phyloP scores from a whole-genome alignment of 495 filamentous ascomycete genomes.

The Paragyromitra xinjiangensis region DNA sequence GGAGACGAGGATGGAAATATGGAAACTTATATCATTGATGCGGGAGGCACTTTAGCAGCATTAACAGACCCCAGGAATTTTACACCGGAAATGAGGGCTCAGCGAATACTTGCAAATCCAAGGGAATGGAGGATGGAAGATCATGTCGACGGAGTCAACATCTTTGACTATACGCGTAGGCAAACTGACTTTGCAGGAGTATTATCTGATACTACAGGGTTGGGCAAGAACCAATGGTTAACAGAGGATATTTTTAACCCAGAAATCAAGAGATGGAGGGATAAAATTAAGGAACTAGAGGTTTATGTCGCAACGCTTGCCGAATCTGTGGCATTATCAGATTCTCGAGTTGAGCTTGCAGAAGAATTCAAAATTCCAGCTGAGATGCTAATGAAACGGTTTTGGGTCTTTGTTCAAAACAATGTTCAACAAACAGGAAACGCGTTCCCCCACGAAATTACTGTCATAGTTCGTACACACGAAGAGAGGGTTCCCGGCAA shows the following conservation, averaged over 20 bases:
- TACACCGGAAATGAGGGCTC: neutral
- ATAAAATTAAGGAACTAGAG: neutral
- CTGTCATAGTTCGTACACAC: neutral
- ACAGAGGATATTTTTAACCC: neutral
- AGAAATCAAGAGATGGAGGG: neutral
- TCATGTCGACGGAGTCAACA: neutral
- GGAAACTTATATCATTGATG: neutral
- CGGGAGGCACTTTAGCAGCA: neutral
- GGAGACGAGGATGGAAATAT: neutral
- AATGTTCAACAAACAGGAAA: neutral
- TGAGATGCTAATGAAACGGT: constrained; percentile 4
- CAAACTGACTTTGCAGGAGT: neutral
- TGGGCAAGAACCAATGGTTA: neutral
- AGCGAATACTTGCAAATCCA: neutral
- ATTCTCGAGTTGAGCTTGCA: neutral
- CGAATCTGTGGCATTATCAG: neutral
- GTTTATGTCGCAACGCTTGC: neutral
- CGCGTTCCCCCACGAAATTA: neutral
- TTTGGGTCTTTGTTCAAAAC: constrained; percentile 35
- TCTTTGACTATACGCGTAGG: neutral
- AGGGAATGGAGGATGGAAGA: neutral
- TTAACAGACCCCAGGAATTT: neutral
- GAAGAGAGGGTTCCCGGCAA: neutral
- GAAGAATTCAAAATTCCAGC: neutral
- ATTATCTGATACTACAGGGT: neutral